Percentiles rank a stretch among this genome's conserved stretches.
Evolutionary conservation across 495 filamentous ascomycete species (phyloP).

Genomic region (Penicillium mononematosum): DNA sequence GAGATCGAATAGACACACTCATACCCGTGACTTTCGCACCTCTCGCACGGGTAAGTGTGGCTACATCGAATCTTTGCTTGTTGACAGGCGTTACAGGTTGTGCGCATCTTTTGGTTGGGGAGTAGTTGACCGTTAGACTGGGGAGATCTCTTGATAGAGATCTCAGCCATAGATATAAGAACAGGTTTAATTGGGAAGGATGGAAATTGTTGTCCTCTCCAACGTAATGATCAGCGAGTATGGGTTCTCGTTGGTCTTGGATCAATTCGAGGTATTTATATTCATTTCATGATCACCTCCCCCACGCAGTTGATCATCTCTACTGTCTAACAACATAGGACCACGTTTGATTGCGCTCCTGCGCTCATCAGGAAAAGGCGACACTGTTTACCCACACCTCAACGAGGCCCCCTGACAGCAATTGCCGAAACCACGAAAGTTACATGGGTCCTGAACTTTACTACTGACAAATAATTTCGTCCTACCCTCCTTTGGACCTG

Average conservation of each 20-base stretch:
- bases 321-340: not conserved
- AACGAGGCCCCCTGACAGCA: not conserved
- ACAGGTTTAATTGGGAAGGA: no score
- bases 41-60: slow-evolving; percentile 42
- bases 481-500: slow-evolving; percentile 13
- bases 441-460: slow-evolving; percentile 22
- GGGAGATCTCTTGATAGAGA: slow-evolving; percentile 17
- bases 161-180: not conserved
- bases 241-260: not conserved
- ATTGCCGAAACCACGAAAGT: slow-evolving; percentile 13
- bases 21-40: slow-evolving; percentile 45
- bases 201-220: not conserved
- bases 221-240: not conserved
- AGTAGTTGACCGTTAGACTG: slow-evolving; percentile 2
- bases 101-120: slow-evolving; percentile 37
- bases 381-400: not conserved
- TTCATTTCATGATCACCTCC: not conserved
- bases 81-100: slow-evolving; percentile 50
- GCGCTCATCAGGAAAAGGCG: not conserved
- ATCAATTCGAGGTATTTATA: not conserved
- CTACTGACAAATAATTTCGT: slow-evolving; percentile 18
- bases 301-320: not conserved
- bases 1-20: slow-evolving; percentile 49
- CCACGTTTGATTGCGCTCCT: slow-evolving; percentile 9
- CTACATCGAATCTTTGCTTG: slow-evolving; percentile 52